Percentiles rank a stretch among this genome's conserved stretches.
phyloP scores from a whole-genome alignment of 306 rosid species.

The Gynostemma pentaphyllum region DNA sequence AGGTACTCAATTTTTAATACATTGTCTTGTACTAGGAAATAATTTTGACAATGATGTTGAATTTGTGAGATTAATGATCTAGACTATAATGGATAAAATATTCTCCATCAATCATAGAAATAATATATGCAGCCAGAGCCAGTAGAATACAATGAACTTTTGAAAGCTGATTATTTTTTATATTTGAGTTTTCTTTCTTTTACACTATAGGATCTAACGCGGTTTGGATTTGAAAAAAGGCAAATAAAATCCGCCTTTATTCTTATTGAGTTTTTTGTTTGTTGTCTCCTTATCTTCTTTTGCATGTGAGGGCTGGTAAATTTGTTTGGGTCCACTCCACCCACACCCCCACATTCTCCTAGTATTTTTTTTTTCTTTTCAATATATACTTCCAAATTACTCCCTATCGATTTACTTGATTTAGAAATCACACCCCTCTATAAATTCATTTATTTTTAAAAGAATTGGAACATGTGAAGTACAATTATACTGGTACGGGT shows the following conservation, averaged over 20 bases:
- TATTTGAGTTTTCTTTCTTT: not conserved
- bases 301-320: conserved; percentile 13
- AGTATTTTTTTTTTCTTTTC: not conserved
- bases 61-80: no score
- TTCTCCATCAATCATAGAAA: not conserved
- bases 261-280: not conserved
- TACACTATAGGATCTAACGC: conserved; percentile 27
- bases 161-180: not conserved
- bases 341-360: not conserved
- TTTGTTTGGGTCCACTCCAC: conserved; percentile 1
- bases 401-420: no score
- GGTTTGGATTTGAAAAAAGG: conserved; percentile 32
- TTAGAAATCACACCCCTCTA: no score
- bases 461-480: no score
- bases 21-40: no score
- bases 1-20: not conserved
- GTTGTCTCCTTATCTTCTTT: conserved; percentile 5
- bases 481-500: no score
- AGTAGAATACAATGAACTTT: not conserved
- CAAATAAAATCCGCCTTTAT: conserved; percentile 8
- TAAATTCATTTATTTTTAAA: no score
- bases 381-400: no score
- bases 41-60: no score
- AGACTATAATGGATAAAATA: not conserved
- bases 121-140: not conserved